Base-by-base conservation (phyloP, 495 filamentous ascomycete species). In the Melanomma pulvis-pyrius region DNA sequence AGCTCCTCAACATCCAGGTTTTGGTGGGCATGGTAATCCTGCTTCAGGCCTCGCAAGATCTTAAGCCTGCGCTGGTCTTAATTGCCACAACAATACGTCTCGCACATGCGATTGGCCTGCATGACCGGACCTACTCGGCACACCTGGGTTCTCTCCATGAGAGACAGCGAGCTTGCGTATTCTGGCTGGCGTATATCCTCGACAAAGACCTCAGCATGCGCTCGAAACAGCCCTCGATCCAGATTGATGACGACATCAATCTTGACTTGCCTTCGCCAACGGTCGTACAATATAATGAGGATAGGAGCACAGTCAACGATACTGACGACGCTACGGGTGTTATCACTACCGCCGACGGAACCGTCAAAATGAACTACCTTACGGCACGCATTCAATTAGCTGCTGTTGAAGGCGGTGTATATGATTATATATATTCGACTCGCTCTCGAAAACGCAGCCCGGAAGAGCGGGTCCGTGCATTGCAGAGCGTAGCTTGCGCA, bases 131-230 rank as follows among this genome's bases (percentile, higher is more conserved):
- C 21, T 17, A 15, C 48, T 47, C 51, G 34, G 48, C 41, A 63
- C 32, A 60, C 51, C 29, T 68, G 59, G 32, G 28, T 25, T 22
- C 59, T 44, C 2, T 63, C 53, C 26, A 62, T 25, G 56, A 44
- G 29, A 57, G 53, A 32, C 50, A 68, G 52, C 65, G 60, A 3
- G 32, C 34, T 21, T 50, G 53, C 26, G 65, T 68, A 3, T 68
- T 63, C 21, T 68, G 65, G 65, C 21, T 68, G 30, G 65, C 65
- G 21, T 62, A 62, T 36, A 52, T 57, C 34, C 65, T 68, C 47
- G 65, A 68, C 52, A 68, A 68, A 68, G 65, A 68, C 59, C 52
- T 68, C 17, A 68, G 65, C 59, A 58, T 68, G 51, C 59, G 54
- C 30, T 55, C 48, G 26, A 48, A 53, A 47, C 65, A 68, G 41